Base-by-base conservation (phyloP, 805 yeast genomes). In the Metschnikowia cubensis region DNA sequence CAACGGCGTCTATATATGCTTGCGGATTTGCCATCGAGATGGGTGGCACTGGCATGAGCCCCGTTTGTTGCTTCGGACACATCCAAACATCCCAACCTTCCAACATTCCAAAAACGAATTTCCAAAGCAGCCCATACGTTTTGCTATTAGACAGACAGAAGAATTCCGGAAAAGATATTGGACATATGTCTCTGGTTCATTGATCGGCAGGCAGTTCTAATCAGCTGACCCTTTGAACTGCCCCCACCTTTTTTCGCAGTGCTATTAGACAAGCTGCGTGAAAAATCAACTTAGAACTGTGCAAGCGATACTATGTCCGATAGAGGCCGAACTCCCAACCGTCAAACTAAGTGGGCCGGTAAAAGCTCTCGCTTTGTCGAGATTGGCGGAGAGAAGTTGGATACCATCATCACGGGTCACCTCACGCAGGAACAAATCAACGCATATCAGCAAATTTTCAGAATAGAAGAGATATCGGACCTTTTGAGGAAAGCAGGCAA, bases 381-480 rank as follows among this genome's bases (percentile, higher is more conserved):
- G 25, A 35, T 56, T 10, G 56, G 56, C 15, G 52, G 55, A 14
- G 51, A 48, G 40, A 55, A 55, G 22, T 50, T 55, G 31, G 63
- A 57, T 35, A 65, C 69, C 34, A 69, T 74, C 49, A 69, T 74
- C 48, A 65, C 71, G 3, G 79, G 79, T 29, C 75, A 72, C 52
- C 55, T 74, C 40, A 74, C 79, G 17, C 73, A 65, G 48, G 99
- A 94, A 64, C 98, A 94, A 63, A 69, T 85, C 14, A 88, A 85
- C 37, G 82, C 87, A 0, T 82, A 89, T 75, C 82, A 83, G 62
- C 75, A 82, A 31, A 73, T 81, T 56, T 80, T 83, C 54, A 73
- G 98, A 46, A 83, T 92, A 35, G 89, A 87, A 52, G 98, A 92
- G 63, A 83, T 92, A 49, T 78, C 90, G 0, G 75, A 77, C 33